These are phyloP conservation scores for Trametes pubescens DNA, from an alignment of 1,284 basidiomycete genomes.

Conservation along the genomic window DNA sequence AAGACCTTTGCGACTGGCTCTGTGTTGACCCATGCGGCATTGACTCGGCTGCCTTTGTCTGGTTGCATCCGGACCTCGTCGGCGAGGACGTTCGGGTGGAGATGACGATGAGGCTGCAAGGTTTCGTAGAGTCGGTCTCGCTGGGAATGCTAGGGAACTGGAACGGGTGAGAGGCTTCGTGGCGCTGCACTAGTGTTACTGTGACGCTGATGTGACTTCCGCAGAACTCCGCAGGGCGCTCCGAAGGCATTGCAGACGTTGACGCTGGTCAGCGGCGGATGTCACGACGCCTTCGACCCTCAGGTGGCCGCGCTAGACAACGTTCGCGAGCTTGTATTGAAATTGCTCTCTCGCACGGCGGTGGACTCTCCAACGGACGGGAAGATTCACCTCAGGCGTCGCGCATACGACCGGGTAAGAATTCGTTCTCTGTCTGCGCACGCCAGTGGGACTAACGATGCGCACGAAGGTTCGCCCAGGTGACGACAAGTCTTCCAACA, in stretches of 20 bases:
- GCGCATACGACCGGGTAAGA: background rate
- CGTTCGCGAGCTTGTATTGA: background rate
- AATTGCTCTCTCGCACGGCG: background rate
- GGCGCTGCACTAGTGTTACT: too few species aligned
- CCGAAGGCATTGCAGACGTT: too few species aligned
- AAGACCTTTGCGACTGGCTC: background rate
- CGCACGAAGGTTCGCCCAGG: too few species aligned
- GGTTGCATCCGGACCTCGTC: background rate
- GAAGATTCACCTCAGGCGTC: background rate
- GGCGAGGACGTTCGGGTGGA: background rate
- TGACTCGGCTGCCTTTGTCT: background rate
- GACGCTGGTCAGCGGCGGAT: too few species aligned
- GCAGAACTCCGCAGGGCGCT: too few species aligned
- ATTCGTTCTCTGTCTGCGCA: background rate
- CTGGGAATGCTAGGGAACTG: background rate
- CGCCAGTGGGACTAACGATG: too few species aligned
- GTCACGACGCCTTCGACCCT: too few species aligned
- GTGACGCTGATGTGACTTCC: too few species aligned
- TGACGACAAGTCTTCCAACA: too few species aligned
- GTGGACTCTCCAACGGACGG: background rate
- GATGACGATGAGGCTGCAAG: background rate
- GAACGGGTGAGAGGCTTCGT: slow-evolving; percentile 1
- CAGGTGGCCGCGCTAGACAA: background rate
- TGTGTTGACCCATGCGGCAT: background rate
- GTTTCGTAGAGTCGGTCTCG: background rate